Evolutionary conservation across 306 rosid genomes (phyloP).

Genomic region (Ziziphus jujuba): DNA sequence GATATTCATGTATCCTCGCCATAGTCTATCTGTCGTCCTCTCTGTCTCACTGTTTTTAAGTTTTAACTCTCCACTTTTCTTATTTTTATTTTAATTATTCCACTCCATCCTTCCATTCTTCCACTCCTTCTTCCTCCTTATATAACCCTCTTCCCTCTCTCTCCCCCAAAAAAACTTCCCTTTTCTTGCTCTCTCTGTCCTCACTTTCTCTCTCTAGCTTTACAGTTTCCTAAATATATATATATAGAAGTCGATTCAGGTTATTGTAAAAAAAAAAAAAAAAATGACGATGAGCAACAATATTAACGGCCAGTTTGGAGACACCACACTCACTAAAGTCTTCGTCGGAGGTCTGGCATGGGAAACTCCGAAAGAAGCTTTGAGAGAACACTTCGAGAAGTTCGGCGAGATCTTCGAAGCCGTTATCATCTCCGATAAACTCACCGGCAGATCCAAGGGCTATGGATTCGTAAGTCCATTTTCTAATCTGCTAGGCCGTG

Average conservation of each 20-base stretch:
- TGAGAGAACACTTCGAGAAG: slow-evolving; percentile 65
- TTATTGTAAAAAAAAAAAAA: background rate
- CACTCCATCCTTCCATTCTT: slow-evolving; percentile 15
- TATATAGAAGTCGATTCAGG: background rate
- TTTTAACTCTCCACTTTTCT: background rate
- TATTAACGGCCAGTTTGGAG: slow-evolving; percentile 55
- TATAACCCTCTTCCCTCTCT: slow-evolving; percentile 23
- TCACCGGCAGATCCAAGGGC: slow-evolving; percentile 92
- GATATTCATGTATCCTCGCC: slow-evolving; percentile 26
- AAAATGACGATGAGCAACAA: slow-evolving; percentile 37
- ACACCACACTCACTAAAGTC: slow-evolving; percentile 76
- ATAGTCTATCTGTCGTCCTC: slow-evolving; percentile 59
- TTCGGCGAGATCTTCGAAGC: slow-evolving; percentile 87
- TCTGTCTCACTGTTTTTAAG: slow-evolving; percentile 25
- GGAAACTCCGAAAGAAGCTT: slow-evolving; percentile 83
- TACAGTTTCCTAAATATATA: background rate
- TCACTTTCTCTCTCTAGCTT: background rate
- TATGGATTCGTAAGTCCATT: slow-evolving; percentile 72
- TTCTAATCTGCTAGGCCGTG: too few relatives aligned
- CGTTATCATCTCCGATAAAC: slow-evolving; percentile 79
- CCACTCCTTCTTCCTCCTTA: slow-evolving; percentile 15
- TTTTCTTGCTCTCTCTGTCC: background rate
- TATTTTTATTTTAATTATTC: background rate
- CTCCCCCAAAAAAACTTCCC: slow-evolving; percentile 13
- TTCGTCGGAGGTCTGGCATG: slow-evolving; percentile 87